These are phyloP conservation scores for Podospora conica DNA, from an alignment of 495 filamentous ascomycete genomes.

Conservation along the genomic window DNA sequence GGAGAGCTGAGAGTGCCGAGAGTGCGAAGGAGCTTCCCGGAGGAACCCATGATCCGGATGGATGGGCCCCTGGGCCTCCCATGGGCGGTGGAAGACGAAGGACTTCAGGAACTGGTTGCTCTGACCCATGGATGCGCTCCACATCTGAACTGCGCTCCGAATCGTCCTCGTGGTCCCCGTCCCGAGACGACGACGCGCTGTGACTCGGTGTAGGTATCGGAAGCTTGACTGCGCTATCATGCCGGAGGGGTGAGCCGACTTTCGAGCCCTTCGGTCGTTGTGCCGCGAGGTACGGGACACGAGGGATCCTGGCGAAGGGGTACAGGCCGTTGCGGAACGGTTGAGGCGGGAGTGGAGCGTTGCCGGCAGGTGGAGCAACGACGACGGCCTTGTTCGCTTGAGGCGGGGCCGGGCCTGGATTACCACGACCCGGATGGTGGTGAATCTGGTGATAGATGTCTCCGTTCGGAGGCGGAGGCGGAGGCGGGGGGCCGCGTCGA, in stretches of 20 bases:
- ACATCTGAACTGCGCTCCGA: not conserved
- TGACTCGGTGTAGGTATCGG: not conserved
- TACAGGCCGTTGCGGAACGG: not conserved
- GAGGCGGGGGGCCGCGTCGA: not conserved
- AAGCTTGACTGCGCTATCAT: not conserved
- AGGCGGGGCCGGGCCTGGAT: not conserved
- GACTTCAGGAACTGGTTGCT: not conserved
- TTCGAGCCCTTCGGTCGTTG: not conserved
- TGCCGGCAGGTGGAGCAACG: not conserved
- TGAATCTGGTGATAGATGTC: too few relatives aligned
- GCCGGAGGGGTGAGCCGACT: not conserved
- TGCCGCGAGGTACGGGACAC: not conserved
- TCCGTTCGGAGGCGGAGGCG: not conserved
- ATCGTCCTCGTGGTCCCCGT: not conserved
- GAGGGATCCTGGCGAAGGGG: not conserved
- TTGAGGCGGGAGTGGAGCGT: not conserved
- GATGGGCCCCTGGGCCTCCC: not conserved
- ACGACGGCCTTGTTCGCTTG: not conserved
- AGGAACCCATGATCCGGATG: not conserved
- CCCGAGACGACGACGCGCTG: not conserved
- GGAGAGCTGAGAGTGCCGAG: not conserved
- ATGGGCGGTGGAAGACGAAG: not conserved
- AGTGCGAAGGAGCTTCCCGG: not conserved
- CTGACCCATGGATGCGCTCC: not conserved
- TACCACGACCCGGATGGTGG: not conserved